These are phyloP conservation scores for Phyllosticta citribraziliensis DNA, from an alignment of 2,329 filamentous ascomycete species.

Conservation along the genomic window DNA sequence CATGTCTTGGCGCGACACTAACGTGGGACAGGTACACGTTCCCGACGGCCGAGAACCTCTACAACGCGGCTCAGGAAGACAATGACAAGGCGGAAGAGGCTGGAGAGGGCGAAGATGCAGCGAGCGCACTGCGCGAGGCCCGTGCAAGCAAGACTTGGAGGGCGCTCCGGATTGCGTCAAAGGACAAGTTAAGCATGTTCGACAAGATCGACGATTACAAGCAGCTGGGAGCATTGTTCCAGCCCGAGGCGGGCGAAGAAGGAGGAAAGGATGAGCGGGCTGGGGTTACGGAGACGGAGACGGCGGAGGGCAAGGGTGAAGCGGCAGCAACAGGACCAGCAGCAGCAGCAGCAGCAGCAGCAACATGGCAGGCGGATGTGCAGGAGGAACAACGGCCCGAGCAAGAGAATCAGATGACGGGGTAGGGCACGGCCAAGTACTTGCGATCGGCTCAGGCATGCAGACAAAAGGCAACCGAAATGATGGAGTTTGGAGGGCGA, in stretches of 20 bases:
- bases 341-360: conserved; percentile 18
- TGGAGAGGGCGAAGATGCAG: conserved; percentile 64
- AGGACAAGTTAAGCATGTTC: conserved; percentile 63
- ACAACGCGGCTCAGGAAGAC: conserved; percentile 63
- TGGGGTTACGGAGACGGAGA: conserved; percentile 21
- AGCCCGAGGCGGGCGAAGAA: conserved; percentile 27
- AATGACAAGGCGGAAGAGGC: conserved; percentile 79
- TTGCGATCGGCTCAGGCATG: conserved; percentile 16
- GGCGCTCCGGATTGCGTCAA: conserved; percentile 69
- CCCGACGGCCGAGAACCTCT: conserved; percentile 61
- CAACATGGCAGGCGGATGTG: conserved; percentile 22
- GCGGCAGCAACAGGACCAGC: conserved; percentile 17
- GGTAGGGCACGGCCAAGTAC: conserved; percentile 21
- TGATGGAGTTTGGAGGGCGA: conserved; percentile 9
- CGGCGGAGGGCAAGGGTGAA: conserved; percentile 26
- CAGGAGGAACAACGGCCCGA: conserved; percentile 31
- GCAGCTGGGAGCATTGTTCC: conserved; percentile 48
- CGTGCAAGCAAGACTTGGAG: conserved; percentile 90
- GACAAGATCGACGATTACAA: conserved; percentile 81
- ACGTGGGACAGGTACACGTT: conserved; percentile 49
- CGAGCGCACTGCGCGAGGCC: conserved; percentile 47
- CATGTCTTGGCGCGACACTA: conserved; percentile 13
- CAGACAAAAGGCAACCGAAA: conserved; percentile 9
- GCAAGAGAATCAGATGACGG: conserved; percentile 27
- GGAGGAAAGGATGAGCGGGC: conserved; percentile 21